phyloP scores from a whole-genome alignment of 768 basidiomycete species.

The Kwoniella newhampshirensis region DNA sequence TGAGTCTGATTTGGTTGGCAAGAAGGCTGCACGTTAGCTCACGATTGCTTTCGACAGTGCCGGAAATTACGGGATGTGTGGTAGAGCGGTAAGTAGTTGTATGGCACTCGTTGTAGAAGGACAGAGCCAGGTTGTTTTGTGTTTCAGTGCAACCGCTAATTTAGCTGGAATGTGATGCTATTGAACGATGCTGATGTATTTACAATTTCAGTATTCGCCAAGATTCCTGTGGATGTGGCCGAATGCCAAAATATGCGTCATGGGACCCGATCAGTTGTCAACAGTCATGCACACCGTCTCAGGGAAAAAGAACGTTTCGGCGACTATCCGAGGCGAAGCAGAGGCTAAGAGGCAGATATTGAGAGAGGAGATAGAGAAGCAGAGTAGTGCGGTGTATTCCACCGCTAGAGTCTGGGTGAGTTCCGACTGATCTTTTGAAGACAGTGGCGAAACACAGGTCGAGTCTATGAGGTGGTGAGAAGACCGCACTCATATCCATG shows the following conservation, averaged over 20 bases:
- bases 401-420: conserved; percentile 82
- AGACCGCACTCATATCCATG: no score
- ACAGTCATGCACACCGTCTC: conserved; percentile 90
- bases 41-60: conserved; percentile 56
- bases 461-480: no score
- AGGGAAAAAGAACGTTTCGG: conserved; percentile 58
- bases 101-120: conserved; percentile 4
- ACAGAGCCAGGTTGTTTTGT: no score
- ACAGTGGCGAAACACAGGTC: neutral
- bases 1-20: conserved; percentile 9
- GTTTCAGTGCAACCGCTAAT: neutral
- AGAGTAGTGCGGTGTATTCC: conserved; percentile 83
- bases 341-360: conserved; percentile 53
- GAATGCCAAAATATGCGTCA: conserved; percentile 91
- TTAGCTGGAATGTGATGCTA: neutral
- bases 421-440: neutral
- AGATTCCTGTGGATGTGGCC: conserved; percentile 99
- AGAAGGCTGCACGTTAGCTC: conserved; percentile 7
- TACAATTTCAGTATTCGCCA: conserved; percentile 73
- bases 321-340: conserved; percentile 1
- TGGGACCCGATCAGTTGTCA: conserved; percentile 90
- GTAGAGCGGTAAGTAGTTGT: conserved; percentile 70
- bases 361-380: conserved; percentile 78
- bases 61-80: conserved; percentile 95
- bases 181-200: conserved; percentile 5